Base-by-base conservation (phyloP, 352 stramenopile genomes). In the Pythium plurisporium region DNA sequence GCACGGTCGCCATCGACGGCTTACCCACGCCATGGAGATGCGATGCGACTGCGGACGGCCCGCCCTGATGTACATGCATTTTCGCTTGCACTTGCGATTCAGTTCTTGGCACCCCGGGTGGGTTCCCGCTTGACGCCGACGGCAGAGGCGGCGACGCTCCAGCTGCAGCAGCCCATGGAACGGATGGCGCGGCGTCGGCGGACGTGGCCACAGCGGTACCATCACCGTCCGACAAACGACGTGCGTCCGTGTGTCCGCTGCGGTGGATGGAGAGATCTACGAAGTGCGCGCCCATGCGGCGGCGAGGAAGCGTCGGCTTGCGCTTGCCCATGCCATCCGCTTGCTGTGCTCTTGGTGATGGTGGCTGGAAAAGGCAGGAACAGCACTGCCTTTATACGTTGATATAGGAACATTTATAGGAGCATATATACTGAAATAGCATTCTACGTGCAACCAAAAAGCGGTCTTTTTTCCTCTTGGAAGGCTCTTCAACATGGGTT, bases 361-460 rank as follows among this genome's bases (percentile, higher is more conserved):
- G 50, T 48, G n/a, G n/a, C n/a, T n/a, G n/a, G n/a, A n/a, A n/a
- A n/a, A n/a, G n/a, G n/a, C n/a, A n/a, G n/a, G n/a, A n/a, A n/a
- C n/a, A n/a, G 45, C 30, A 40, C 41, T 44, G 37, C 26, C 17
- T 40, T 5, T 62, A 58, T 62, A 62, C 38, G 59, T 67, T 62
- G 50, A 19, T n/a, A n/a, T n/a, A n/a, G n/a, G n/a, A n/a, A n/a
- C n/a, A n/a, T n/a, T n/a, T 0, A 5, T 12, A 14, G 4, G 25
- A 67, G 58, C 59, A 41, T 65, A 65, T 65, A 60, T 56, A 65
- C 59, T 65, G 26, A 65, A n/a, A n/a, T n/a, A n/a, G n/a, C n/a
- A n/a, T n/a, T n/a, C n/a, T n/a, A n/a, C n/a, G n/a, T n/a, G n/a
- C n/a, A n/a, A 15, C 42, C 5, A 36, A 25, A 49, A 29, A 15